phyloP scores from a whole-genome alignment of 345 rosid species.

The Chamaenerion angustifolium region DNA sequence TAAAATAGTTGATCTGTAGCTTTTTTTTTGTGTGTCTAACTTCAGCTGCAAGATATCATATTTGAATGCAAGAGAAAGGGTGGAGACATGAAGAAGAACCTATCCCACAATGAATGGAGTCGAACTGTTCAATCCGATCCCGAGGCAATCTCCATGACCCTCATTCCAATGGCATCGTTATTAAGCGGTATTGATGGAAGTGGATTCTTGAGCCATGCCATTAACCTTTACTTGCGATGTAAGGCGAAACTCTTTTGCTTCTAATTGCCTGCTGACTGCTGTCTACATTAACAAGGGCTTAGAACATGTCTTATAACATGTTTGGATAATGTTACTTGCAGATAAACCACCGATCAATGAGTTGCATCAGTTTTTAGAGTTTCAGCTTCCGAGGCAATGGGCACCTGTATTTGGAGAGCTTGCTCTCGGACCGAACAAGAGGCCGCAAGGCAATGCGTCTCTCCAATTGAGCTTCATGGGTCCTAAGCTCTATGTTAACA shows the following conservation, averaged over 20 bases:
- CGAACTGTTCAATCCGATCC: conserved; percentile 32
- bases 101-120: conserved; percentile 29
- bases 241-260: conserved; percentile 5
- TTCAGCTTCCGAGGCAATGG: conserved; percentile 44
- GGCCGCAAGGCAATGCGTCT: conserved; percentile 23
- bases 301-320: no score
- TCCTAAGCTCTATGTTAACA: conserved; percentile 38
- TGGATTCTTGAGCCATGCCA: conserved; percentile 42
- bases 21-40: no score
- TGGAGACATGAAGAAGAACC: conserved; percentile 16
- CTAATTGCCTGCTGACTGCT: not conserved
- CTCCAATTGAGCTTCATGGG: conserved; percentile 42
- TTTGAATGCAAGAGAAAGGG: conserved; percentile 32
- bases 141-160: conserved; percentile 37
- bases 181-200: conserved; percentile 35
- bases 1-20: not conserved
- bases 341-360: conserved; percentile 41
- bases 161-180: conserved; percentile 37
- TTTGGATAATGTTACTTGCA: conserved; percentile 6
- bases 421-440: conserved; percentile 31
- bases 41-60: conserved; percentile 24
- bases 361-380: conserved; percentile 40
- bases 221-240: conserved; percentile 40
- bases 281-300: not conserved
- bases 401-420: conserved; percentile 43